phyloP scores from a whole-genome alignment of 768 basidiomycete species.

The Leccinum subgranulosum region DNA sequence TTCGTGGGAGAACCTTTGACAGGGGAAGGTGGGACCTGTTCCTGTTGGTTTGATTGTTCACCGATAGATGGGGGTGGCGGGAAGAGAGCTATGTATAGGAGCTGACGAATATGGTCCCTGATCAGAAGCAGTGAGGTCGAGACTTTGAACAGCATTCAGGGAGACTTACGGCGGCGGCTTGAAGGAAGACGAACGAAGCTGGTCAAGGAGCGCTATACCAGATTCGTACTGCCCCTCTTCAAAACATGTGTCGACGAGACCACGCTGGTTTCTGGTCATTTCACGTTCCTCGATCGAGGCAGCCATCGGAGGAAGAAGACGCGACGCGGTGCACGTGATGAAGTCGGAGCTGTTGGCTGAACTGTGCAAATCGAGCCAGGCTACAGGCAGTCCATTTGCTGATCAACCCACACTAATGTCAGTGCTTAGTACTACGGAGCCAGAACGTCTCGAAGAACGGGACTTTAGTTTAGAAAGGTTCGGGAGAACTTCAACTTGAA shows the following conservation, averaged over 20 bases:
- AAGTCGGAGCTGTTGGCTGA: not conserved
- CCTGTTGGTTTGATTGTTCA: constrained; percentile 17
- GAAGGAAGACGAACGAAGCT: constrained; percentile 54
- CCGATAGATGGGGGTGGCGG: constrained; percentile 35
- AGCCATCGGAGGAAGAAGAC: constrained; percentile 8
- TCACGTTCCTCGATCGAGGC: constrained; percentile 35
- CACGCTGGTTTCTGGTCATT: constrained; percentile 46
- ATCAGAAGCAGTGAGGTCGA: constrained; percentile 10
- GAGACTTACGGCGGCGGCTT: constrained; percentile 56
- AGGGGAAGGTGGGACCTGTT: constrained; percentile 30
- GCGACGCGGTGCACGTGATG: constrained; percentile 25
- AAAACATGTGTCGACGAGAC: constrained; percentile 66
- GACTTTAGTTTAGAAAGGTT: not conserved
- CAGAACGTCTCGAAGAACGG: not conserved
- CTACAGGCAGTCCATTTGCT: not conserved
- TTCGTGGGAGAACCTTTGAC: constrained; percentile 49
- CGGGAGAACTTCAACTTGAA: not conserved
- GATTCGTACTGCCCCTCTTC: constrained; percentile 77
- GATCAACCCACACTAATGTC: not conserved
- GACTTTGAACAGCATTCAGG: constrained; percentile 6
- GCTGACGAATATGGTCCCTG: constrained; percentile 63
- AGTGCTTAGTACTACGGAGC: not conserved
- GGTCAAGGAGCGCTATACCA: constrained; percentile 60
- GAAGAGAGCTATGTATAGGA: constrained; percentile 70
- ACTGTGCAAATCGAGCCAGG: not conserved